These are phyloP conservation scores for Podospora fimiseda DNA, from an alignment of 495 filamentous ascomycete species.

Conservation along the genomic window DNA sequence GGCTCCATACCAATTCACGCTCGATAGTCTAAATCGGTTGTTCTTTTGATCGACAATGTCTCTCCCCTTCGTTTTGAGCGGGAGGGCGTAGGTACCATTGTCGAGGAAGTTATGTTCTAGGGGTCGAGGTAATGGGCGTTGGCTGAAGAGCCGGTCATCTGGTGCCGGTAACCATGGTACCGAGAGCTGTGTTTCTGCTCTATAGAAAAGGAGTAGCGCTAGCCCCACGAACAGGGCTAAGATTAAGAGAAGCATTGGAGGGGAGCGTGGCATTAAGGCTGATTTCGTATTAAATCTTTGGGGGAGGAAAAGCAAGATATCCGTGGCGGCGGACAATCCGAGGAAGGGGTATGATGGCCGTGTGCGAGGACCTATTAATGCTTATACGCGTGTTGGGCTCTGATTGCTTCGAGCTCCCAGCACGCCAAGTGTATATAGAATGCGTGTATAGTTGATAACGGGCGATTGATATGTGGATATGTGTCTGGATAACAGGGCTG, in stretches of 20 bases:
- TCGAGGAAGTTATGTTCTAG: conserved; percentile 32
- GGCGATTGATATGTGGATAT: no score
- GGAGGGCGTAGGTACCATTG: conserved; percentile 34
- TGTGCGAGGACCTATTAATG: no score
- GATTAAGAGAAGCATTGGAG: conserved; percentile 29
- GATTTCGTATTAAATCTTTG: no score
- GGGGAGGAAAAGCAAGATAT: no score
- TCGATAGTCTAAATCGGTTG: conserved; percentile 48
- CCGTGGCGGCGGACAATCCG: no score
- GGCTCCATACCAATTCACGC: conserved; percentile 59
- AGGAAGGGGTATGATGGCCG: no score
- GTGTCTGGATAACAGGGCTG: no score
- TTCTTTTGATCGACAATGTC: conserved; percentile 49
- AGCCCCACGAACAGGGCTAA: conserved; percentile 25
- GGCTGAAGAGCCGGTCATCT: conserved; percentile 32
- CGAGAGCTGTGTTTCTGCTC: conserved; percentile 33
- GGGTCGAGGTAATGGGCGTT: conserved; percentile 37
- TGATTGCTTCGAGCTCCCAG: no score
- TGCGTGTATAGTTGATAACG: no score
- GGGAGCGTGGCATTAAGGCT: conserved; percentile 11
- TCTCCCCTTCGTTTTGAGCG: conserved; percentile 47
- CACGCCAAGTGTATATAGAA: no score
- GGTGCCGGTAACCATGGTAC: conserved; percentile 38
- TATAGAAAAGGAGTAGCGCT: conserved; percentile 31
- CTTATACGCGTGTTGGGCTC: no score